phyloP scores from a whole-genome alignment of 768 basidiomycete species.

The Hygrocybe punicea region DNA sequence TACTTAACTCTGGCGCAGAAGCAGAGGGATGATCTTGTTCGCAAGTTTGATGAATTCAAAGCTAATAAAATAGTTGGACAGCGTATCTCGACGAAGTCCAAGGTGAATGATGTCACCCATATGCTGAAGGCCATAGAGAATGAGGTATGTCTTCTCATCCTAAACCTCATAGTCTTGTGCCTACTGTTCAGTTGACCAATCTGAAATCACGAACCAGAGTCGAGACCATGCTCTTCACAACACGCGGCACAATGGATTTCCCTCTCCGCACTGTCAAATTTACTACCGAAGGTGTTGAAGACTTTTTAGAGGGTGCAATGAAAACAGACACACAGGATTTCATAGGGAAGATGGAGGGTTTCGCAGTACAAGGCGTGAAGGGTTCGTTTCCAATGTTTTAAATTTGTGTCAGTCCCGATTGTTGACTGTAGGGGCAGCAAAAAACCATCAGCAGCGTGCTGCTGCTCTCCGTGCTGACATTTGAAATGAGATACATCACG shows the following conservation, averaged over 20 bases:
- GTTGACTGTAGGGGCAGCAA: slow-evolving; percentile 7
- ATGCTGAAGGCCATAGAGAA: slow-evolving; percentile 7
- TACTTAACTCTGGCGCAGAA: neutral
- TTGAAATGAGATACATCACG: neutral
- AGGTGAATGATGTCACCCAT: slow-evolving; percentile 11
- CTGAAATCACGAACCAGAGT: slow-evolving; percentile 13
- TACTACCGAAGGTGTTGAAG: slow-evolving; percentile 11
- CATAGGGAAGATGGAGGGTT: slow-evolving; percentile 14
- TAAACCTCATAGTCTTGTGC: neutral
- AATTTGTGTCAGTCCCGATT: neutral
- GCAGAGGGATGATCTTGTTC: slow-evolving; percentile 3
- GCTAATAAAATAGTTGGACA: slow-evolving; percentile 5
- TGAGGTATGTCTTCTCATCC: slow-evolving; percentile 9
- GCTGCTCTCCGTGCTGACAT: slow-evolving; percentile 1
- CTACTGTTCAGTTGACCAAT: slow-evolving; percentile 7
- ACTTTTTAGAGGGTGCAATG: slow-evolving; percentile 12
- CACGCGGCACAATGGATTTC: slow-evolving; percentile 7
- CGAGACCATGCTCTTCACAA: slow-evolving; percentile 12
- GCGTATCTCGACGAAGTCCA: slow-evolving; percentile 7
- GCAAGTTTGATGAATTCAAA: slow-evolving; percentile 10
- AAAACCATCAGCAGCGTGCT: slow-evolving; percentile 8
- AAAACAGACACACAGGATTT: slow-evolving; percentile 18
- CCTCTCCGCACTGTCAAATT: slow-evolving; percentile 7
- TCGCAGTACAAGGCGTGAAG: slow-evolving; percentile 13
- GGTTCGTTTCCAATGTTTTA: slow-evolving; percentile 4